Evolutionary conservation across 2,329 filamentous ascomycete species (phyloP), one percentile per base, ranked within the genome.

Genomic region (Xylariaceae sp.): DNA sequence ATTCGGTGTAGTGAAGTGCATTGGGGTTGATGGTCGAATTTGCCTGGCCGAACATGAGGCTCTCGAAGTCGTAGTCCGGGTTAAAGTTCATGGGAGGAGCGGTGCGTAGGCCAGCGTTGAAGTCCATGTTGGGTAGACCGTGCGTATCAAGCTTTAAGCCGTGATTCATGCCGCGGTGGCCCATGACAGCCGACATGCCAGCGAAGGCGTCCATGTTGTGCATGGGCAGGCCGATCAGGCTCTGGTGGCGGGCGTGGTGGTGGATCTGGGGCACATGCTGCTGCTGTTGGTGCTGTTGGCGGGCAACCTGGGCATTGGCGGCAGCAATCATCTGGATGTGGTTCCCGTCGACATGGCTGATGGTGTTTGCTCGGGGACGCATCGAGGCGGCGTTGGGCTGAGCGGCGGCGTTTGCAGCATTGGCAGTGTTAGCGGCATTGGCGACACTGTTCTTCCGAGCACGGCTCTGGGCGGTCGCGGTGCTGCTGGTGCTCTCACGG

Each of bases 391-490:
- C 76, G 46, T 77, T 75, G 42, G 73, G 68, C 48, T 71, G 75
- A 44, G 71, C 76, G 58, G 70, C 72, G 45, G 74, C 70, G 52
- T 78, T 76, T 44, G 78, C 68, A 49, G 73, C 71, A n/a, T 27
- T 27, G 32, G 71, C 74, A 41, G 68, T 65, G 27, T 71, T 68
- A 56, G 68, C 73, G 36, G 71, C 58, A 58, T 81, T 83, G 42
- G 86, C 90, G 50, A 95, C 82, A 47, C 94, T 97, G 68, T 92
- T 95, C 75, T 97, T 97, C 53, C 94, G 87, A 49, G 92, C 89
- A 52, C 90, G 81, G 58, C 83, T 86, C 57, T 85, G 76, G 31
- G 78, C 80, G 12, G 82, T 80, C 6, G 80, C 77, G 9, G 85
- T 83, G 53, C 86, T 82, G 47, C 87, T 89, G 53, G 87, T 87